phyloP scores from a whole-genome alignment of 108 stramenopile species.

The Nitzschia sp. region DNA sequence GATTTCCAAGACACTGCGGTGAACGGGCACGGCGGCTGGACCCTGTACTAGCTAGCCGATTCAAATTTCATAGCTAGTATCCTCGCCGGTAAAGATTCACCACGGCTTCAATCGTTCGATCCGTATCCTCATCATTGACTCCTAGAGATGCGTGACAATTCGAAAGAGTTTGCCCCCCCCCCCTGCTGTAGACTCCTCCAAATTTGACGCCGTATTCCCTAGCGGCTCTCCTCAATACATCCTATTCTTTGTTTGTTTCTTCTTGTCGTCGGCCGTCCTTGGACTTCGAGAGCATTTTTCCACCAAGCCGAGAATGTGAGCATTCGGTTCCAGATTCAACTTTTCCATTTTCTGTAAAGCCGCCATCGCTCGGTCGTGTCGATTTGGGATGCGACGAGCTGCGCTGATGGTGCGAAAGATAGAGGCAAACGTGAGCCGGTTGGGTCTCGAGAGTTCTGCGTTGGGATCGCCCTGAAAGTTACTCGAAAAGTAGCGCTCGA shows the following conservation, averaged over 20 bases:
- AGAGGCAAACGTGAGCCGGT: slow-evolving; percentile 30
- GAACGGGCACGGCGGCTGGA: too few relatives aligned
- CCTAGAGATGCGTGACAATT: slow-evolving; percentile 77
- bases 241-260: background rate
- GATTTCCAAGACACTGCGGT: too few relatives aligned
- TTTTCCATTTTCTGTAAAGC: slow-evolving; percentile 20
- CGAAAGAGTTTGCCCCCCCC: slow-evolving; percentile 68
- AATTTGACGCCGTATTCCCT: slow-evolving; percentile 68
- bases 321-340: slow-evolving; percentile 6
- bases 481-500: background rate
- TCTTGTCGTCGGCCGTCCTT: background rate
- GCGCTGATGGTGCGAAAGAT: slow-evolving; percentile 19
- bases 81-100: slow-evolving; percentile 19
- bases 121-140: slow-evolving; percentile 58
- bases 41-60: too few relatives aligned
- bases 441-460: slow-evolving; percentile 13
- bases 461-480: background rate
- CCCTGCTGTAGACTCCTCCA: slow-evolving; percentile 65
- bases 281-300: slow-evolving; percentile 4
- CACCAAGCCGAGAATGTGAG: slow-evolving; percentile 23
- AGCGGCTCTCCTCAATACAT: too few relatives aligned
- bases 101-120: slow-evolving; percentile 49
- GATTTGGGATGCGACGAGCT: slow-evolving; percentile 28
- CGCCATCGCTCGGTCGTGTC: slow-evolving; percentile 18
- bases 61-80: too few relatives aligned